Evolutionary conservation across 495 filamentous ascomycete species (phyloP), one percentile per base, ranked within the genome.

Genomic region (Aspergillus ostianus): DNA sequence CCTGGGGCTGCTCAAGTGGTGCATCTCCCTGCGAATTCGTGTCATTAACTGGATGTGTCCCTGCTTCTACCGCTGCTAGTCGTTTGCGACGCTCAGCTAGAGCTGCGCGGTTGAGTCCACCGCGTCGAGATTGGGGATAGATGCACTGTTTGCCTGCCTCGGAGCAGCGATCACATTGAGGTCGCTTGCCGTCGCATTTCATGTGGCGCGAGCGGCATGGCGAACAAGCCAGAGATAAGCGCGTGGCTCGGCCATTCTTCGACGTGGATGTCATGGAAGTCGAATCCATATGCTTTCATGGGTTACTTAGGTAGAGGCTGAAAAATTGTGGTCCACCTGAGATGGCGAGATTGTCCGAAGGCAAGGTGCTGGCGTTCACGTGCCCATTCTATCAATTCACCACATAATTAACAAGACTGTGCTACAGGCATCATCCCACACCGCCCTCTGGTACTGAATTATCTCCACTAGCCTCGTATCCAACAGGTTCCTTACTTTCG

Each of bases 41-140:
- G 56, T 19, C 63, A 17, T 10, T 85, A 77, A 44, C 84, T 78
- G 32, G 80, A 82, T 57, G 83, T 79, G 58, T 85, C 7, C 46
- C 9, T 41, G n/a, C 62, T n/a, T 32, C 36, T 0, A n/a, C n/a
- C n/a, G 26, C 52, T 9, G 63, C 61, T 17, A 66, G 49, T 59
- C 63, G 55, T 55, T 68, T 67, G 21, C 67, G 69, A 45, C 65
- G 62, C 53, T 70, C 67, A 3, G 65, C 61, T 19, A 72, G 21
- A 0, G 67, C 62, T 36, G 64, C 70, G 15, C 68, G 64, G 29
- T 66, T 64, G n/a, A 70, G 18, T 12, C 67, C 64, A 0, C 67
- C 64, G 19, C 67, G 51, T 0, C 64, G 62, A 7, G 67, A 70
- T 56, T 44, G 63, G 0, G 62, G 51, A 58, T 70, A 67, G 27